phyloP scores from a whole-genome alignment of 1,284 basidiomycete species.

The Pseudozyma flocculosa region DNA sequence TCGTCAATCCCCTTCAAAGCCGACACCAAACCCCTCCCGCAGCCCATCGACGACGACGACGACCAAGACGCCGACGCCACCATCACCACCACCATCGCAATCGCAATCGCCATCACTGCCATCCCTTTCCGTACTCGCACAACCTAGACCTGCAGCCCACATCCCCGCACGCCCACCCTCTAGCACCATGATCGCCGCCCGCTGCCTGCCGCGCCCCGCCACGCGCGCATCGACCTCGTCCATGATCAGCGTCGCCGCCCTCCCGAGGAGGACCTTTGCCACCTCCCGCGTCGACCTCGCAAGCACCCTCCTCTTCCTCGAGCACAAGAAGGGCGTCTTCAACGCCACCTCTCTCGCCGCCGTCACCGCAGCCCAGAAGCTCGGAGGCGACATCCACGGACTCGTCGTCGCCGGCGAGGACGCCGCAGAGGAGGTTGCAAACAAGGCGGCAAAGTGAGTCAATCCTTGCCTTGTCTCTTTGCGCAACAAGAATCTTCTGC shows the following conservation, averaged over 20 bases:
- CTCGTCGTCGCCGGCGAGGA: constrained; percentile 76
- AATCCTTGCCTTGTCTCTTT: background rate
- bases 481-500: no score
- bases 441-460: constrained; percentile 75
- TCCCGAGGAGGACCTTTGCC: constrained; percentile 39
- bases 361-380: constrained; percentile 78
- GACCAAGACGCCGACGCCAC: no score
- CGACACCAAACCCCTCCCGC: no score
- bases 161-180: constrained; percentile 8
- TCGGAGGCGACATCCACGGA: constrained; percentile 83
- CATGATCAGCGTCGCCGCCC: constrained; percentile 5
- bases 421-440: constrained; percentile 70
- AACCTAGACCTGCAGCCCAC: constrained; percentile 1
- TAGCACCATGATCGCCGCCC: constrained; percentile 32
- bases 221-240: constrained; percentile 3
- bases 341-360: constrained; percentile 85
- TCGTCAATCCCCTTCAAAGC: no score
- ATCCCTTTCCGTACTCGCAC: background rate
- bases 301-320: constrained; percentile 76
- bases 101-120: background rate
- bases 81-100: constrained; percentile 4
- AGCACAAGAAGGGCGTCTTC: constrained; percentile 79
- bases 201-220: constrained; percentile 23
- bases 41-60: no score
- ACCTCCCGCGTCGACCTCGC: constrained; percentile 45